A percentile compares a stretch with the other conserved stretches of the same genome.
phyloP scores from a whole-genome alignment of 257 asterid genomes.

The Petrea volubilis region DNA sequence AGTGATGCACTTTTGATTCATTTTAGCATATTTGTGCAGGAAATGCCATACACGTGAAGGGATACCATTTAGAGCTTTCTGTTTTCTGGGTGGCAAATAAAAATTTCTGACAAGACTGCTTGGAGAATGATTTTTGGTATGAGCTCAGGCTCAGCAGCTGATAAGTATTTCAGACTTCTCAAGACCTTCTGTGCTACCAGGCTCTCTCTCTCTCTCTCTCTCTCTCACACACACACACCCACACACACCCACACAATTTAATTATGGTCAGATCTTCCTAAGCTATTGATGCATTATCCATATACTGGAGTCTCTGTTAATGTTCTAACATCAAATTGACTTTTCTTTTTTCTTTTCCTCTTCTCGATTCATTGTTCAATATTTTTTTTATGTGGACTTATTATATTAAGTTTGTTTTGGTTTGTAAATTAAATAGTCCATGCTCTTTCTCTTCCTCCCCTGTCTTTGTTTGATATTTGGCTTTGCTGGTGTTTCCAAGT shows the following conservation, averaged over 20 bases:
- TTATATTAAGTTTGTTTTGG: background rate
- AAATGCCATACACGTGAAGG: constrained; percentile 66
- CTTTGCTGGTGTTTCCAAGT: background rate
- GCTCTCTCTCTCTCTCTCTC: background rate
- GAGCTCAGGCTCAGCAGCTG: constrained; percentile 43
- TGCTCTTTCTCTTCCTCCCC: background rate
- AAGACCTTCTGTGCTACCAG: constrained; percentile 4
- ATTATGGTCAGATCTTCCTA: no score
- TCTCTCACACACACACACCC: background rate
- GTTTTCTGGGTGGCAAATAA: constrained; percentile 23
- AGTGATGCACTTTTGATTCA: background rate
- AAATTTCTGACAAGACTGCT: constrained; percentile 34
- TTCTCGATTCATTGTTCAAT: background rate
- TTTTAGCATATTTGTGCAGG: constrained; percentile 39
- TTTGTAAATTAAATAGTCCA: background rate
- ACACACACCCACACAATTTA: no score
- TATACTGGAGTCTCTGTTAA: background rate
- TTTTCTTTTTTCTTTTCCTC: background rate
- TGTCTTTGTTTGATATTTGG: background rate
- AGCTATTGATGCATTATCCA: background rate
- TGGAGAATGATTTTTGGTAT: constrained; percentile 28
- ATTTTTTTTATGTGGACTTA: background rate
- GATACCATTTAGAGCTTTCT: constrained; percentile 17
- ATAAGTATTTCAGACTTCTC: constrained; percentile 4
- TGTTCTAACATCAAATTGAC: constrained; percentile 15